Percentiles rank a stretch among this genome's conserved stretches.
phyloP scores from a whole-genome alignment of 148 eudicot genomes.

The Selenicereus undatus region DNA sequence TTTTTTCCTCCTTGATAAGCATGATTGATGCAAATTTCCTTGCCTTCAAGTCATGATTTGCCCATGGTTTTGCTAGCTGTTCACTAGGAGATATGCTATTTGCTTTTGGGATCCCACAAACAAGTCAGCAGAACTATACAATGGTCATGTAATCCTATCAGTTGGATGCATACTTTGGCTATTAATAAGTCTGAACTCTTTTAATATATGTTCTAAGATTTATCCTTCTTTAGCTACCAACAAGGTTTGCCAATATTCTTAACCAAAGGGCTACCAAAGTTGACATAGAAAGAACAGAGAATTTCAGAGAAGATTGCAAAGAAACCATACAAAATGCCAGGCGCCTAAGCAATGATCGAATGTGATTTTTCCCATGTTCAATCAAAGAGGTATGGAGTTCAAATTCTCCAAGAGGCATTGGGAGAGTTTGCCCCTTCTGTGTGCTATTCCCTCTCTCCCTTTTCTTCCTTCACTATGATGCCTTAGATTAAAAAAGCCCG shows the following conservation, averaged over 20 bases:
- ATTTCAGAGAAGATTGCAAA: not conserved
- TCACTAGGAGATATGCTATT: not conserved
- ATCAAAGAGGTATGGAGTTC: too few relatives aligned
- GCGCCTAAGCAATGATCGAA: not conserved
- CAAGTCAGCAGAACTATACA: not conserved
- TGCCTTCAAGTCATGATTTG: too few relatives aligned
- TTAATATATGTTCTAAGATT: not conserved
- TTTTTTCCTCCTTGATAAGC: too few relatives aligned
- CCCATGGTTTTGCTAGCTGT: not conserved
- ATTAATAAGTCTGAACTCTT: not conserved
- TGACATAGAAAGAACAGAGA: not conserved
- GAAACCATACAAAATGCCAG: not conserved
- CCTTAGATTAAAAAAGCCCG: too few relatives aligned
- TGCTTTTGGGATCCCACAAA: not conserved
- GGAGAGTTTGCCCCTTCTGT: too few relatives aligned
- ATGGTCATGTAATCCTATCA: not conserved
- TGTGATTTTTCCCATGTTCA: not conserved
- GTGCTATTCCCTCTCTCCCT: too few relatives aligned
- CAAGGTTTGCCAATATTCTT: not conserved
- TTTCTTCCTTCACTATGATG: too few relatives aligned
- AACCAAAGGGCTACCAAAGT: not conserved
- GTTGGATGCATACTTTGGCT: not conserved
- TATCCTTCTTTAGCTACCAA: not conserved
- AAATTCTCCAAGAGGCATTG: too few relatives aligned
- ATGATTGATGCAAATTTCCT: too few relatives aligned